These are phyloP conservation scores for Lachnellula willkommii DNA, from an alignment of 2,329 filamentous ascomycete species.

Conservation along the genomic window DNA sequence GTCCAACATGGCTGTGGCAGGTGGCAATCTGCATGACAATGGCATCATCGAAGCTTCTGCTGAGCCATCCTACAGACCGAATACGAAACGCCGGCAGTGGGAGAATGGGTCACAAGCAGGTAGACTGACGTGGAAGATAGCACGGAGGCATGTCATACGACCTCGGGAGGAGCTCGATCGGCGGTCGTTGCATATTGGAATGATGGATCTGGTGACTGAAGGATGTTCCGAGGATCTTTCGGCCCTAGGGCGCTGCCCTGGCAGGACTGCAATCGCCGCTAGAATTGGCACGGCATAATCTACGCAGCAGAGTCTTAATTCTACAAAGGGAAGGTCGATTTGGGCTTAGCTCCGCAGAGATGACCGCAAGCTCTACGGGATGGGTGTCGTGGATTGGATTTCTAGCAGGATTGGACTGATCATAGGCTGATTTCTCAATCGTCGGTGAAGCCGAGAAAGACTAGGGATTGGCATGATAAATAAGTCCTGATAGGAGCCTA, in stretches of 20 bases:
- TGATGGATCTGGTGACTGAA: conserved; percentile 10
- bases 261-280: conserved; percentile 5
- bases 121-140: too few species aligned
- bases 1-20: conserved; percentile 10
- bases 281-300: conserved; percentile 13
- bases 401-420: conserved; percentile 20
- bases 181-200: conserved; percentile 15
- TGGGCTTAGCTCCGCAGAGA: conserved; percentile 14
- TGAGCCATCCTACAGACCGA: conserved; percentile 12
- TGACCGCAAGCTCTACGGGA: conserved; percentile 13
- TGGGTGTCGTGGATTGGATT: conserved; percentile 15
- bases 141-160: conserved; percentile 11
- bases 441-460: conserved; percentile 17
- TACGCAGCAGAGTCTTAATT: conserved; percentile 12
- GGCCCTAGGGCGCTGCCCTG: conserved; percentile 6
- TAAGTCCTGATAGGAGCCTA: conserved; percentile 9
- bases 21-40: conserved; percentile 18
- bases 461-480: conserved; percentile 18
- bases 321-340: conserved; percentile 18
- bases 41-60: conserved; percentile 15
- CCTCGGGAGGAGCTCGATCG: conserved; percentile 12
- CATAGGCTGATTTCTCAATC: conserved; percentile 21
- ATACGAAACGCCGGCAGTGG: conserved; percentile 17
- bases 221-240: conserved; percentile 9
- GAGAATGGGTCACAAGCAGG: conserved; percentile 15